A percentile compares a stretch with the other conserved stretches of the same genome.
Evolutionary conservation across 345 rosid genomes (phyloP).

Genomic region (Salix purpurea): DNA sequence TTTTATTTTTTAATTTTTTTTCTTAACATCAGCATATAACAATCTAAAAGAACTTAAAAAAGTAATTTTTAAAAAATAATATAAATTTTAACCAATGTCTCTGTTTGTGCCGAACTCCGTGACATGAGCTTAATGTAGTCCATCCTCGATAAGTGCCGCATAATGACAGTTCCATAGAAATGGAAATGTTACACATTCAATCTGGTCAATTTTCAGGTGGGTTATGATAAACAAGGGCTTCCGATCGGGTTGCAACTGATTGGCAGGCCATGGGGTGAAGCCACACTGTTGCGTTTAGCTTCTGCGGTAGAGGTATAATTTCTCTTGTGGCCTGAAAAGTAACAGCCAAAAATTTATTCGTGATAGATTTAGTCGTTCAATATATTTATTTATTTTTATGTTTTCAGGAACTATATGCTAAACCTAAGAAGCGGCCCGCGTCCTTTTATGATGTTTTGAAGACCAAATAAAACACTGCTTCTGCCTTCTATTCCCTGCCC

Average conservation of each 20-base stretch:
- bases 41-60: too few species aligned
- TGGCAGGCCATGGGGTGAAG: conserved; percentile 86
- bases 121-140: too few species aligned
- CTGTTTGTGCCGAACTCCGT: too few species aligned
- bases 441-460: conserved; percentile 54
- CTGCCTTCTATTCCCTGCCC: background rate
- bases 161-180: background rate
- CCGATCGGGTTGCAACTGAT: conserved; percentile 80
- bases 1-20: too few species aligned
- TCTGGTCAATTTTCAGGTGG: conserved; percentile 43
- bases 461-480: conserved; percentile 7
- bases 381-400: background rate
- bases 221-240: conserved; percentile 83
- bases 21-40: too few species aligned
- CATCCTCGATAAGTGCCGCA: too few species aligned
- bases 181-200: background rate
- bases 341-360: background rate
- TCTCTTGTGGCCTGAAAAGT: background rate
- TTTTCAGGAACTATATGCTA: conserved; percentile 53
- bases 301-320: conserved; percentile 59
- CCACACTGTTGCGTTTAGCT: conserved; percentile 62
- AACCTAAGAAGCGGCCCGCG: conserved; percentile 57
- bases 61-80: too few species aligned
- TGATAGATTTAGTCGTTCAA: background rate
- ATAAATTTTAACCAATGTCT: too few species aligned